These are phyloP conservation scores for Parachaetomium inaequale DNA, from an alignment of 495 filamentous ascomycete species.

Conservation along the genomic window DNA sequence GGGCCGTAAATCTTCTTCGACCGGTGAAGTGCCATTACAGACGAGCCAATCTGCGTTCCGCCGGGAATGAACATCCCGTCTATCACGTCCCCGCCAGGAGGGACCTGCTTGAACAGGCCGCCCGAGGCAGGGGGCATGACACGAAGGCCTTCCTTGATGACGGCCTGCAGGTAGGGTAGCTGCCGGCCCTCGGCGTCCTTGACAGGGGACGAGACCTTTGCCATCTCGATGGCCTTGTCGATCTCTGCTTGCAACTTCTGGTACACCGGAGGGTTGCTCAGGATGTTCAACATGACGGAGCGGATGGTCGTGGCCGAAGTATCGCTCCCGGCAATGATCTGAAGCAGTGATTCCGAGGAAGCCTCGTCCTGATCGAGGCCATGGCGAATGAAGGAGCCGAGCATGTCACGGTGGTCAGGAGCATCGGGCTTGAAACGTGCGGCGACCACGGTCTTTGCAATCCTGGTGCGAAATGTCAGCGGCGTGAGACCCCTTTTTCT, in stretches of 20 bases:
- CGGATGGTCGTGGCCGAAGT: constrained; percentile 60
- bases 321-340: constrained; percentile 51
- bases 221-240: constrained; percentile 33
- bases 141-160: constrained; percentile 44
- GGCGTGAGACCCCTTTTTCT: neutral
- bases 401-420: constrained; percentile 31
- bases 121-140: constrained; percentile 40
- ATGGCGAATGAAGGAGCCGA: constrained; percentile 44
- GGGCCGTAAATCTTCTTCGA: constrained; percentile 37
- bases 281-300: constrained; percentile 50
- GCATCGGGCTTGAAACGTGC: neutral
- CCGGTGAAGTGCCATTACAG: constrained; percentile 24
- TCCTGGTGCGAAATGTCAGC: neutral
- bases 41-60: constrained; percentile 45
- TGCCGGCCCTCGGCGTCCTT: constrained; percentile 38
- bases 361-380: constrained; percentile 43
- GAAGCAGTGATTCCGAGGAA: constrained; percentile 37
- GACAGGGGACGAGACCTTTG: constrained; percentile 31
- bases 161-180: constrained; percentile 45
- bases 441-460: neutral
- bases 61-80: constrained; percentile 49
- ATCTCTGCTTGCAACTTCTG: constrained; percentile 56
- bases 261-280: constrained; percentile 47
- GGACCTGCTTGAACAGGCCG: constrained; percentile 45
- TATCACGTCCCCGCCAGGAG: constrained; percentile 49